Conservation (phyloP, 2,329 filamentous ascomycete species). For the Trichoderma sp. region DNA sequence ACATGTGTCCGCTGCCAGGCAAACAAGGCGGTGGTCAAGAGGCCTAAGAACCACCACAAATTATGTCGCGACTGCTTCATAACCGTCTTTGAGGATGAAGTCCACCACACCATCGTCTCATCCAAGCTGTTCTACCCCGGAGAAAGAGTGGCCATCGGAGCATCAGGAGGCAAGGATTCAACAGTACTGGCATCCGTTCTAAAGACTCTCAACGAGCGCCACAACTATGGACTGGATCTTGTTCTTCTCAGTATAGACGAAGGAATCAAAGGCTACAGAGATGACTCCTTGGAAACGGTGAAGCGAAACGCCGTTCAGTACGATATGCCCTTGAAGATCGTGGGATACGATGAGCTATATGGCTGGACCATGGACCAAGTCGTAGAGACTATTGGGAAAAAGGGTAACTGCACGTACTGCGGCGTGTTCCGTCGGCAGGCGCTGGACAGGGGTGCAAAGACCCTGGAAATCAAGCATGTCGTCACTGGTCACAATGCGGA, state of each 20-base stretch:
- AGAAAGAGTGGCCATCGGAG: slow-evolving; percentile 90
- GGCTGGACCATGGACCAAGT: slow-evolving; percentile 99
- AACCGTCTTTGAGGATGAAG: slow-evolving; percentile 83
- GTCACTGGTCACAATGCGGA: slow-evolving; percentile 98
- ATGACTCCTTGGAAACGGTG: slow-evolving; percentile 94
- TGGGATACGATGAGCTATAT: slow-evolving; percentile 92
- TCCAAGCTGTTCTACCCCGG: slow-evolving; percentile 81
- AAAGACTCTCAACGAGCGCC: slow-evolving; percentile 89
- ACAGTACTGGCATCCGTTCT: slow-evolving; percentile 93
- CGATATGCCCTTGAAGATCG: slow-evolving; percentile 85
- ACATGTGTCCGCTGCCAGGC: slow-evolving; percentile 76
- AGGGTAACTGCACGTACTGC: slow-evolving; percentile 98
- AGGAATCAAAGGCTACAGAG: slow-evolving; percentile 94
- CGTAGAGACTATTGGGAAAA: slow-evolving; percentile 93
- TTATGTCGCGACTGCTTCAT: slow-evolving; percentile 92
- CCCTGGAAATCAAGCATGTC: slow-evolving; percentile 86
- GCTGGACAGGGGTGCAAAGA: slow-evolving; percentile 86
- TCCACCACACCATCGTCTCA: slow-evolving; percentile 87
- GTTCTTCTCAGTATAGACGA: slow-evolving; percentile 92
- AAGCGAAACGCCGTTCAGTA: slow-evolving; percentile 93
- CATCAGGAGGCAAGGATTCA: slow-evolving; percentile 95
- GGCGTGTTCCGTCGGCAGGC: slow-evolving; percentile 95
- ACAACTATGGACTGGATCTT: slow-evolving; percentile 84
- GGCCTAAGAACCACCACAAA: slow-evolving; percentile 93
- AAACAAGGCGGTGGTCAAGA: slow-evolving; percentile 82